Evolutionary conservation across 441 rosid genomes (phyloP).

Genomic region (Mallotus japonicus): DNA sequence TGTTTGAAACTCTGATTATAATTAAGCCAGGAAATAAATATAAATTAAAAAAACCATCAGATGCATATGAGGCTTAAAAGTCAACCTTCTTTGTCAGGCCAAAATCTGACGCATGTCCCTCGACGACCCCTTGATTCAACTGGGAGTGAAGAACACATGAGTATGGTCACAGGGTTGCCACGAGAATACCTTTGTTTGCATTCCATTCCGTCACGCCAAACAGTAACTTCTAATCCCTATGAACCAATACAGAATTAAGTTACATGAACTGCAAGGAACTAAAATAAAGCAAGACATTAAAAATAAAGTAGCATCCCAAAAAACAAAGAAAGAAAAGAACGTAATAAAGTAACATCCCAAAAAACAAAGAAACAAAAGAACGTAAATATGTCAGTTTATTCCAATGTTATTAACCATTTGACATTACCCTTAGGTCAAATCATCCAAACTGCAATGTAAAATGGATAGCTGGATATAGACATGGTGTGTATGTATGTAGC

Average conservation of each 20-base stretch:
- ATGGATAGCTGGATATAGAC: background rate
- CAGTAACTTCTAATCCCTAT: conserved; percentile 79
- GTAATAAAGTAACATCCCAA: background rate
- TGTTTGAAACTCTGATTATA: conserved; percentile 16
- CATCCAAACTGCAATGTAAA: background rate
- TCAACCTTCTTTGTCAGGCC: conserved; percentile 96
- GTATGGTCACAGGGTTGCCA: conserved; percentile 74
- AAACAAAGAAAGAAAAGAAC: background rate
- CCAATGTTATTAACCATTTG: background rate
- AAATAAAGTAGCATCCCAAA: background rate
- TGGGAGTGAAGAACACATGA: conserved; percentile 57
- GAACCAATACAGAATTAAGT: conserved; percentile 11
- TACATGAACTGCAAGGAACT: background rate
- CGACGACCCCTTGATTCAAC: conserved; percentile 53
- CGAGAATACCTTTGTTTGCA: conserved; percentile 81
- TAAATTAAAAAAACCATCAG: conserved; percentile 8
- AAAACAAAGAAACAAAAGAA: background rate
- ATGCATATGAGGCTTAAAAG: conserved; percentile 11
- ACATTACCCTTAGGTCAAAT: background rate
- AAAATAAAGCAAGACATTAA: conserved; percentile 14
- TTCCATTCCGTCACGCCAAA: conserved; percentile 91
- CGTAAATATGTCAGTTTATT: background rate
- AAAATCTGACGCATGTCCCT: conserved; percentile 83
- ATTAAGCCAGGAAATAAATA: conserved; percentile 4
- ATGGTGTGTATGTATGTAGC: background rate